These are phyloP conservation scores for Leishmania gerbilli DNA, from an alignment of 208 protist species.

Conservation along the genomic window DNA sequence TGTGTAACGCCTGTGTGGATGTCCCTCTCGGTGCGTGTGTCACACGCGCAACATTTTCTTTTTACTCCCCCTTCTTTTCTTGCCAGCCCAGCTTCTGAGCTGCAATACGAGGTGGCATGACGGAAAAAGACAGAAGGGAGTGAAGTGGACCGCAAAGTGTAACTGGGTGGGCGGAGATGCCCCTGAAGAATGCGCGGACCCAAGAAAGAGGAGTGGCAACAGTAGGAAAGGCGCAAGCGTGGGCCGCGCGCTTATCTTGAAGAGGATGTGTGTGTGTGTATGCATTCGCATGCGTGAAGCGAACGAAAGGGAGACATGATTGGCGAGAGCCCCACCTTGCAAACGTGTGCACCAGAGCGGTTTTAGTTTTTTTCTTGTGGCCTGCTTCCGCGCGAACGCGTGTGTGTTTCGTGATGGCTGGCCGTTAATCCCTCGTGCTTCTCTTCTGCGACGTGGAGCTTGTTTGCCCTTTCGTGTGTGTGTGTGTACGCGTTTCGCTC, in stretches of 20 bases:
- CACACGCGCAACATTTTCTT: background rate
- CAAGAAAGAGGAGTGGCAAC: background rate
- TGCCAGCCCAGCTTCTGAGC: background rate
- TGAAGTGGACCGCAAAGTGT: background rate
- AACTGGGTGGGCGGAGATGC: background rate
- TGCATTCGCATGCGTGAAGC: background rate
- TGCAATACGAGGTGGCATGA: background rate
- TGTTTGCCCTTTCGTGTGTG: background rate
- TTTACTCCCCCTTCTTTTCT: background rate
- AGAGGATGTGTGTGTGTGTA: background rate
- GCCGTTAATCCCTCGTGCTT: background rate
- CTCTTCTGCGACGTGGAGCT: background rate
- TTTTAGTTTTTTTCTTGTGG: background rate
- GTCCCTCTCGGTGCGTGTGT: background rate
- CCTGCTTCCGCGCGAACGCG: background rate
- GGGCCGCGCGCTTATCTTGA: background rate
- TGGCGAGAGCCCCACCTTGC: background rate
- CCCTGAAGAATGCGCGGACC: background rate
- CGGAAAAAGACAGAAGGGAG: background rate
- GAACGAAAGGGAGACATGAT: background rate
- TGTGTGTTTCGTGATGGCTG: background rate
- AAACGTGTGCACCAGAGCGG: background rate
- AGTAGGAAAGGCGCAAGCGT: background rate
- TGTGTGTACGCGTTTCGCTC: background rate
- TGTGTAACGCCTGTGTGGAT: background rate